Evolutionary conservation across 192 early-diverging fungal species (phyloP), one percentile per base, ranked within the genome.

Genomic region (Geranomyces michiganensis): DNA sequence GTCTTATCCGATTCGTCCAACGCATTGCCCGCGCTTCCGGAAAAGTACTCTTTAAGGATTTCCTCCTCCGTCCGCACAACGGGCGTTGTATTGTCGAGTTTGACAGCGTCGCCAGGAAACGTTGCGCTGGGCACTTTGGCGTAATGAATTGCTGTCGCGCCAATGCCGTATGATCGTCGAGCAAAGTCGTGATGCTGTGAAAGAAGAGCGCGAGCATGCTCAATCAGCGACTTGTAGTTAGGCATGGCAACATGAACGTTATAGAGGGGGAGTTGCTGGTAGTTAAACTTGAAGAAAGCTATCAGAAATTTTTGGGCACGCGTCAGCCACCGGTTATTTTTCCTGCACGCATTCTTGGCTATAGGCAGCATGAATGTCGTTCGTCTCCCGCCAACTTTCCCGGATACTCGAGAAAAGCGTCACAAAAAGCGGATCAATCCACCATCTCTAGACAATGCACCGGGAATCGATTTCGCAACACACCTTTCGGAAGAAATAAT

Each of bases 401-500:
- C n/a, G n/a, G n/a, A n/a, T n/a, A n/a, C n/a, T n/a, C n/a, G n/a
- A 41, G 36, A 10, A 41, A 41, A 41, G 36, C 36, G 36, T 10
- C 36, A 7, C 10, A 41, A 41, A 41, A 3, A 41, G 10, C 36
- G 10, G 10, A 3, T 41, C 36, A 10, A 10, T 41, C 10, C 36
- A 10, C 36, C 36, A 10, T 41, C 36, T 41, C 36, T 10, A 41
- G 3, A 3, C 36, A 7, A 10, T 10, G 36, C 36, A 53, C 51
- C 19, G 3, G 7, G 51, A 2, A 53, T 53, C 15, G 24, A 53
- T 26, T 53, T 53, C 17, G 51, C 51, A 24, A 29, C 22, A 27
- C 22, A 26, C 4, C 31, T 83, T 15, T 84, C 84, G n/a, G 78
- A 85, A 22, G 84, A 85, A 63, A 17, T 85, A 6, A 61, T 79